Base-by-base conservation (phyloP, 768 basidiomycete genomes). In the Cystofilobasidium capitatum region DNA sequence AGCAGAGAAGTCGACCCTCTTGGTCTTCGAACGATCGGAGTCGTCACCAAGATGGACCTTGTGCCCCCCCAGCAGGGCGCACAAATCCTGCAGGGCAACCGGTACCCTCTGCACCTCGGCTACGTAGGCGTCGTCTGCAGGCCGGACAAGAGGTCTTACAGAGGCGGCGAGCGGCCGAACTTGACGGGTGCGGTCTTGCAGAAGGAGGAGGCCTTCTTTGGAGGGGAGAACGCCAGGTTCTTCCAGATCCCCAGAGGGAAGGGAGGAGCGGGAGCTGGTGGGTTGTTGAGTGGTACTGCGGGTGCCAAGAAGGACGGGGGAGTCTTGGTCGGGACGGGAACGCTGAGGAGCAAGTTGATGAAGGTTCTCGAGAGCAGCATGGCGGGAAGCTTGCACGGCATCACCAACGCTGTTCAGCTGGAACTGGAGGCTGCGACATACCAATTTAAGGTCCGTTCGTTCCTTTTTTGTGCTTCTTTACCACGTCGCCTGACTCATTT, bases 11-110 rank as follows among this genome's bases (percentile, higher is more conserved):
- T 98, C 4, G 96, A 99, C 74, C 94, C 94, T 3, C 80, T 99
- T 20, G 96, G 96, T 20, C 80, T 93, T 64, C 85, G 96, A 31
- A 99, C 96, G 1, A 92, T 99, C 71, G 96, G 96, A 35, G 96
- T 99, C 20, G 83, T 99, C 49, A 99, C 96, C 26, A 99, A 99
- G 82, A 97, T 99, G 96, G 96, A 99, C 76, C 81, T 99, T 39
- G 91, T 99, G 22, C 81, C 86, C 45, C 84, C 94, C 3, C 87
- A 89, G 63, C 82, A 86, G 69, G 96, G 94, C 14, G 88, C 86
- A 0, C 71, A 76, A 39, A 91, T 98, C 68, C 80, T 99, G 16
- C 79, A 84, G 20, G 92, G 92, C 0, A 92, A 94, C 74, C 82
- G 91, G 60, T 99, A 99, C 74, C 96, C 96, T n/a, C 81, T 99